Percentiles rank a stretch among this genome's conserved stretches.
These are phyloP conservation scores for Monosporozyma yasuniensis DNA, from an alignment of 805 yeast species.

Conservation along the genomic window DNA sequence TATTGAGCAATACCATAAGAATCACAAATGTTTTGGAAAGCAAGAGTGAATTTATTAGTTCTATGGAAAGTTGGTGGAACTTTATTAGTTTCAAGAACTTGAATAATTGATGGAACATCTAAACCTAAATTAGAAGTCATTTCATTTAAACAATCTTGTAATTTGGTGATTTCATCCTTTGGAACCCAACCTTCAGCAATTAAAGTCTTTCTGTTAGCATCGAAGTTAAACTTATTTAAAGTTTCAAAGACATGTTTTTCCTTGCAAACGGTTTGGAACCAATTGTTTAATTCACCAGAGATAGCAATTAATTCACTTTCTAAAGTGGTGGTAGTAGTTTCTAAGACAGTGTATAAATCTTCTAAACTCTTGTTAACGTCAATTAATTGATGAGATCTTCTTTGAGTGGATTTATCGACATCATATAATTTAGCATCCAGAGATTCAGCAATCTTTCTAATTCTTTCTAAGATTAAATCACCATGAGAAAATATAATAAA, in stretches of 20 bases:
- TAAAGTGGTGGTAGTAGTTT: slow-evolving; percentile 43
- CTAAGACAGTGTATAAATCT: slow-evolving; percentile 43
- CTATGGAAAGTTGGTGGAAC: slow-evolving; percentile 67
- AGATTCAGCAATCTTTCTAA: slow-evolving; percentile 60
- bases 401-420: slow-evolving; percentile 37
- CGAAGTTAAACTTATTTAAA: slow-evolving; percentile 61
- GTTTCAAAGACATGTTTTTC: slow-evolving; percentile 52
- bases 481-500: slow-evolving; percentile 69
- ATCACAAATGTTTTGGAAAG: slow-evolving; percentile 62
- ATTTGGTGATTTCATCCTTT: slow-evolving; percentile 37
- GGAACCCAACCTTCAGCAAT: slow-evolving; percentile 77
- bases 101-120: slow-evolving; percentile 40
- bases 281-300: slow-evolving; percentile 48
- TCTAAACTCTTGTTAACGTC: slow-evolving; percentile 35
- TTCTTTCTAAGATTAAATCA: slow-evolving; percentile 47
- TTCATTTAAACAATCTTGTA: slow-evolving; percentile 39
- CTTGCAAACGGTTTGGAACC: slow-evolving; percentile 46
- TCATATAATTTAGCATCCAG: slow-evolving; percentile 54
- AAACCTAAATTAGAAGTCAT: slow-evolving; percentile 26
- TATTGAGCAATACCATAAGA: slow-evolving; percentile 74
- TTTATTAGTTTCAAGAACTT: slow-evolving; percentile 53
- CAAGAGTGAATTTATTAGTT: slow-evolving; percentile 59
- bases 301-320: slow-evolving; percentile 59
- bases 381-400: slow-evolving; percentile 32
- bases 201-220: slow-evolving; percentile 52